Conservation (phyloP, 1,284 basidiomycete species). For the Trametes polyzona region DNA sequence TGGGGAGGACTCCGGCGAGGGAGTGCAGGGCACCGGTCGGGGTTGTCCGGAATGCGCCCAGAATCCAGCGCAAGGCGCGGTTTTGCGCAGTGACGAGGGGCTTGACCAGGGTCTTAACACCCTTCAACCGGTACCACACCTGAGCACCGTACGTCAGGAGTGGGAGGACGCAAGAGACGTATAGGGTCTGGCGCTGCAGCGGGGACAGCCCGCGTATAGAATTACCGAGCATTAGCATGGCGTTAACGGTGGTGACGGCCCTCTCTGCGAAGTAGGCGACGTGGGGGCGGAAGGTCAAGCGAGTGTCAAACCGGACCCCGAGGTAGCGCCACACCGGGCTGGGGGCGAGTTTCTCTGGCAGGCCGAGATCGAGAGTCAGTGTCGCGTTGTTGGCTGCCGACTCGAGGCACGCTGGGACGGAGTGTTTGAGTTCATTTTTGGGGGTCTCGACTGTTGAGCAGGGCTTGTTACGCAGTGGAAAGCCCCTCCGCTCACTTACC, state of each 20-base stretch:
- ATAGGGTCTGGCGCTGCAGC: conserved; percentile 31
- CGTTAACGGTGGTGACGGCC: conserved; percentile 28
- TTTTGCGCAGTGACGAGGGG: neutral
- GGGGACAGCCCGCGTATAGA: conserved; percentile 38
- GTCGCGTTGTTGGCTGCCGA: no score
- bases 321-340: conserved; percentile 33
- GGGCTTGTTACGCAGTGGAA: no score
- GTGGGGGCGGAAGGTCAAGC: conserved; percentile 35
- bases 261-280: conserved; percentile 27
- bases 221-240: conserved; percentile 41
- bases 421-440: no score
- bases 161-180: conserved; percentile 37
- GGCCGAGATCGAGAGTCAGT: no score
- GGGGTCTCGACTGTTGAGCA: no score
- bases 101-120: neutral
- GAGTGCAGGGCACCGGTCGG: conserved; percentile 3
- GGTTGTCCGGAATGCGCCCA: conserved; percentile 5
- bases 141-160: conserved; percentile 32
- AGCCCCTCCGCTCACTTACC: no score
- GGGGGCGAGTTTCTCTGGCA: no score
- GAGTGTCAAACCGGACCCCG: conserved; percentile 34
- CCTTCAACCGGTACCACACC: conserved; percentile 11
- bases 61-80: conserved; percentile 8
- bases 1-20: neutral
- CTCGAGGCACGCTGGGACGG: no score